Percentiles rank a stretch among this genome's conserved stretches.
Evolutionary conservation across 345 rosid genomes (phyloP).

Genomic region (Gossypioides kirkii): DNA sequence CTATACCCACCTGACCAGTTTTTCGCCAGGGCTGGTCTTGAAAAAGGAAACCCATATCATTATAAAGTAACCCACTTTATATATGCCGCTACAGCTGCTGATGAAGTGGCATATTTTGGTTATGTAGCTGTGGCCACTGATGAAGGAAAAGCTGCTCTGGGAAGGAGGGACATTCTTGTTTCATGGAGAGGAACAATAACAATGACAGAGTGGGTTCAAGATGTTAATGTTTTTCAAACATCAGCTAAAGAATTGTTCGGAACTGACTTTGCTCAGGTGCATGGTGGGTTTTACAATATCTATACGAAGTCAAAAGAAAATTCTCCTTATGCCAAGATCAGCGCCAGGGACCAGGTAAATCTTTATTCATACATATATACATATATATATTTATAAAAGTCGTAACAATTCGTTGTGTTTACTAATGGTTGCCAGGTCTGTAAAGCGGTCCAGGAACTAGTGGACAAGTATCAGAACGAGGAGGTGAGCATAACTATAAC

Average conservation of each 20-base stretch:
- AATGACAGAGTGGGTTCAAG: background rate
- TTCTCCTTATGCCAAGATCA: constrained; percentile 29
- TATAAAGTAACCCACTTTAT: constrained; percentile 34
- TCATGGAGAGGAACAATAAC: background rate
- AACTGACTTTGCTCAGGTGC: background rate
- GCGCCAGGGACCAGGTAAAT: constrained; percentile 39
- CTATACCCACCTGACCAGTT: background rate
- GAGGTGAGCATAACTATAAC: constrained; percentile 56
- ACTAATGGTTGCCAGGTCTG: constrained; percentile 17
- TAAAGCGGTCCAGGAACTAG: constrained; percentile 38
- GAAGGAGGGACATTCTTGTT: constrained; percentile 36
- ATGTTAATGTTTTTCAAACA: background rate
- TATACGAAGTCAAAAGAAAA: constrained; percentile 18
- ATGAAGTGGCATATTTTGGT: background rate
- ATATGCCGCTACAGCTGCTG: constrained; percentile 6
- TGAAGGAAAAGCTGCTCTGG: background rate
- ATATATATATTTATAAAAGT: no score
- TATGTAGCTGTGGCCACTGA: background rate
- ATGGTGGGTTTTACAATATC: constrained; percentile 31
- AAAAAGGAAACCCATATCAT: constrained; percentile 31
- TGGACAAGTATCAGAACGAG: constrained; percentile 44
- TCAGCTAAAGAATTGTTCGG: background rate
- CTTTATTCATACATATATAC: background rate
- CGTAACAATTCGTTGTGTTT: background rate
- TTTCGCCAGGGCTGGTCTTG: background rate